These are phyloP conservation scores for Huntiella bhutanensis DNA, from an alignment of 2,329 filamentous ascomycete genomes.

Conservation along the genomic window DNA sequence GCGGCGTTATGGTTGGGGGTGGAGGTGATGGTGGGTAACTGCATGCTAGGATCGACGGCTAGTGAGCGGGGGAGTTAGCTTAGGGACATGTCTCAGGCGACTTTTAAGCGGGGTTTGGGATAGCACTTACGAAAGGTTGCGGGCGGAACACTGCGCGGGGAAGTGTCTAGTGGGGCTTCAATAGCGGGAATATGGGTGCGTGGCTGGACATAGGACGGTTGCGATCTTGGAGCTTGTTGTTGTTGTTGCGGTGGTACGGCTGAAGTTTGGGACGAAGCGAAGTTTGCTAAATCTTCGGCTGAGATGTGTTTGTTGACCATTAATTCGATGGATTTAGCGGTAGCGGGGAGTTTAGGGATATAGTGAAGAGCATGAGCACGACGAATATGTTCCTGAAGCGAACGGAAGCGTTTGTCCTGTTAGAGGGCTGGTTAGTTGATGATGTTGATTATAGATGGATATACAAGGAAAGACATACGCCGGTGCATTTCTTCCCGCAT, in stretches of 20 bases:
- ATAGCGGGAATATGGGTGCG: conserved; percentile 10
- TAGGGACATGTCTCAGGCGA: conserved; percentile 4
- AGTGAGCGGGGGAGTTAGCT: not conserved
- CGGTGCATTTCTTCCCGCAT: conserved; percentile 93
- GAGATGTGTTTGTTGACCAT: conserved; percentile 63
- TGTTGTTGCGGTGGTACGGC: conserved; percentile 11
- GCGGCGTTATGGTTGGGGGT: conserved; percentile 58
- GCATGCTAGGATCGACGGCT: conserved; percentile 17
- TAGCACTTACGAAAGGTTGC: too few relatives aligned
- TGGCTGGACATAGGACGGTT: conserved; percentile 12
- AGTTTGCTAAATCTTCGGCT: not conserved
- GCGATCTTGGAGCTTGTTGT: not conserved
- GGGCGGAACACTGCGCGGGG: too few relatives aligned
- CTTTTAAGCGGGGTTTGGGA: too few relatives aligned
- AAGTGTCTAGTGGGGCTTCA: conserved; percentile 1
- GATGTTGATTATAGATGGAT: conserved; percentile 3
- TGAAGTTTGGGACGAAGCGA: conserved; percentile 22
- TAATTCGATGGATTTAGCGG: conserved; percentile 88
- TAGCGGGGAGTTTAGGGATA: conserved; percentile 92
- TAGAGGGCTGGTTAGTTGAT: conserved; percentile 12
- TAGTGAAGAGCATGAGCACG: conserved; percentile 94
- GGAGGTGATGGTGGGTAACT: not conserved
- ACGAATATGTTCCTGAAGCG: conserved; percentile 98
- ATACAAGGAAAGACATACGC: conserved; percentile 47
- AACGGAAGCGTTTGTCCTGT: conserved; percentile 89